phyloP scores from a whole-genome alignment of 1,284 basidiomycete species.

The Sanghuangporus weigelae region DNA sequence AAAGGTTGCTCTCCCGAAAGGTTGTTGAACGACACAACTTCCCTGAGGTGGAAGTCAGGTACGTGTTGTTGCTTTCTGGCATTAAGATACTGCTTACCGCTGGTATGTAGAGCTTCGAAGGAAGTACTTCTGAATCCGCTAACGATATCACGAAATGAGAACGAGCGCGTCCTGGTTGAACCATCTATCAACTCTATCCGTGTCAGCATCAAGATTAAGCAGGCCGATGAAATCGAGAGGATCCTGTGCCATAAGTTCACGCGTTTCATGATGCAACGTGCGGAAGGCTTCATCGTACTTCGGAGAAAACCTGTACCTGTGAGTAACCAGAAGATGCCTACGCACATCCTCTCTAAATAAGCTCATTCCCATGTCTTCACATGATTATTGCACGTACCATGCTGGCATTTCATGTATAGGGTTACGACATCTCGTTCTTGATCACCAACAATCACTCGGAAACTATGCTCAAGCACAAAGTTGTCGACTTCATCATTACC shows the following conservation, averaged over 20 bases:
- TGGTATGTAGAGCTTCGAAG: constrained; percentile 65
- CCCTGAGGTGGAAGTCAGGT: constrained; percentile 89
- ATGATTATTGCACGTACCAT: neutral
- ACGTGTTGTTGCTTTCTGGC: constrained; percentile 25
- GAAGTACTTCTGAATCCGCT: constrained; percentile 94
- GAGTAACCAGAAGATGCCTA: constrained; percentile 25
- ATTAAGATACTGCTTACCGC: neutral
- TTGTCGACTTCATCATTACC: constrained; percentile 99
- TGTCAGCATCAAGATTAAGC: constrained; percentile 96
- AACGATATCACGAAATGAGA: constrained; percentile 93
- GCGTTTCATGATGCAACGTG: constrained; percentile 98
- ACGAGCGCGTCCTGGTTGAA: constrained; percentile 95
- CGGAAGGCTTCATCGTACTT: constrained; percentile 95
- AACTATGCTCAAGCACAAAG: constrained; percentile 98
- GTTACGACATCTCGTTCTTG: constrained; percentile 98
- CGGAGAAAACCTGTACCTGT: constrained; percentile 90
- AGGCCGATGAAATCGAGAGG: constrained; percentile 98
- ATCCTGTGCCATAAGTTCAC: constrained; percentile 98
- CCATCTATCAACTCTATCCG: constrained; percentile 96
- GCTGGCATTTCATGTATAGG: constrained; percentile 41
- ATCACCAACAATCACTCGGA: constrained; percentile 97
- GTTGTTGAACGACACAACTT: constrained; percentile 97
- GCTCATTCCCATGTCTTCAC: neutral
- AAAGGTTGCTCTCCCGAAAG: constrained; percentile 33
- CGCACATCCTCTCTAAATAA: neutral